A percentile compares a stretch with the other conserved stretches of the same genome.
Conservation (phyloP, 352 stramenopile species). For the Pythium brachiatum region DNA sequence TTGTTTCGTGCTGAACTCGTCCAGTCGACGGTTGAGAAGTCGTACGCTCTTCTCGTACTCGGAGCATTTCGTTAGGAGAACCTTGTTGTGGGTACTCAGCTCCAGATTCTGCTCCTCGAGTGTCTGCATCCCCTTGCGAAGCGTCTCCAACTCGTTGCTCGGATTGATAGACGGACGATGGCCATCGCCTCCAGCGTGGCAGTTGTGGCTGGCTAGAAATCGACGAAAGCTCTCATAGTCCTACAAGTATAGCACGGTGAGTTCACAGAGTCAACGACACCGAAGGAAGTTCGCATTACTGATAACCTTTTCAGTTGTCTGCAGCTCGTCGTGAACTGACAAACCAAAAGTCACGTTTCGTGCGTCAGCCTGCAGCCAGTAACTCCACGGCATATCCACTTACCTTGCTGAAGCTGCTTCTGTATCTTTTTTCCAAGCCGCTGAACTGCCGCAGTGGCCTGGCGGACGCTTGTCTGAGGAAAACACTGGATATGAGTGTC, state of each 20-base stretch:
- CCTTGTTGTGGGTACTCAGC: neutral
- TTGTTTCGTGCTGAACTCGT: neutral
- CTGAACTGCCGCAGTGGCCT: constrained; percentile 19
- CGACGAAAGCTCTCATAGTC: constrained; percentile 1
- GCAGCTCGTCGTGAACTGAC: constrained; percentile 14
- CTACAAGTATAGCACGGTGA: neutral
- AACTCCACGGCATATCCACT: constrained; percentile 3
- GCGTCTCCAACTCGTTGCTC: neutral
- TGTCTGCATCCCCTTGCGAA: neutral
- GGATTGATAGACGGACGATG: neutral
- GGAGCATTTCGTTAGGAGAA: constrained; percentile 16
- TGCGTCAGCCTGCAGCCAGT: no score
- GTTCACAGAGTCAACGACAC: neutral
- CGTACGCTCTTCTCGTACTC: constrained; percentile 15
- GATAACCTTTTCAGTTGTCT: constrained; percentile 6
- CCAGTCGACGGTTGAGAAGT: constrained; percentile 6
- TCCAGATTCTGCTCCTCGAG: constrained; percentile 1
- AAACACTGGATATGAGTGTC: neutral
- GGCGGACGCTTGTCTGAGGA: constrained; percentile 21
- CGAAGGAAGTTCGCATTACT: no score
- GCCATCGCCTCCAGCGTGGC: neutral
- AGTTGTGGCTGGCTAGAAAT: constrained; percentile 6
- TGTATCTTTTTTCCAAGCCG: constrained; percentile 11
- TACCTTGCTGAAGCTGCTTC: constrained; percentile 25
- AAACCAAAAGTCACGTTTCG: neutral